Evolutionary conservation across 352 stramenopile genomes (phyloP).

Genomic region (Globisporangium middletonii): DNA sequence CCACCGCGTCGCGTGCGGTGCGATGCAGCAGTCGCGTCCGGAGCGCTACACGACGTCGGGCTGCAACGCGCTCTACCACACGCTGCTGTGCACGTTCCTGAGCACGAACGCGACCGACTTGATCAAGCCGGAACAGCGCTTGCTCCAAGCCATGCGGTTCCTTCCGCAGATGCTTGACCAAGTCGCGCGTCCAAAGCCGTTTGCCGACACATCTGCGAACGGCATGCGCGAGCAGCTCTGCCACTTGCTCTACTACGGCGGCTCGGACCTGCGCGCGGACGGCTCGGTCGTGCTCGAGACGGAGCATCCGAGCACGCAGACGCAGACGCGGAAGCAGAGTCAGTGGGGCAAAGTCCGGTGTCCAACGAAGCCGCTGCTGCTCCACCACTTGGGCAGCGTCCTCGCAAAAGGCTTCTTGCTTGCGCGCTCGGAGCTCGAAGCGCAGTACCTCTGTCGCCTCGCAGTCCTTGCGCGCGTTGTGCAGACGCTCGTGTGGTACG

Average conservation of each 20-base stretch:
- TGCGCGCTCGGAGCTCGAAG: constrained; percentile 44
- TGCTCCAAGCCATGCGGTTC: constrained; percentile 71
- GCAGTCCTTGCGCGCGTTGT: constrained; percentile 66
- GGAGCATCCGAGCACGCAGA: constrained; percentile 77
- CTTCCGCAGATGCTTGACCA: constrained; percentile 69
- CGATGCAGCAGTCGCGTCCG: constrained; percentile 78
- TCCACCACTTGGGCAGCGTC: constrained; percentile 68
- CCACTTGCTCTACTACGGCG: constrained; percentile 66
- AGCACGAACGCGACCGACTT: constrained; percentile 51
- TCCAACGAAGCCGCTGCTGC: constrained; percentile 66
- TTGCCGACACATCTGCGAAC: constrained; percentile 18
- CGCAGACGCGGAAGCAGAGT: constrained; percentile 82
- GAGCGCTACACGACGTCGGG: constrained; percentile 73
- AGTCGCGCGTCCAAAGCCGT: constrained; percentile 22
- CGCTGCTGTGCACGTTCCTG: constrained; percentile 70
- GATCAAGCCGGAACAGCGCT: constrained; percentile 49
- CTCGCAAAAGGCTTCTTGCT: constrained; percentile 68
- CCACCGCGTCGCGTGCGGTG: constrained; percentile 75
- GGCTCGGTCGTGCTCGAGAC: constrained; percentile 67
- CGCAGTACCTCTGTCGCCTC: constrained; percentile 51
- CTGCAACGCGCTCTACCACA: constrained; percentile 76
- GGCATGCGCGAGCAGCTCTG: constrained; percentile 38
- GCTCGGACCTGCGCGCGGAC: constrained; percentile 60
- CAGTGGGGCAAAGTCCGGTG: constrained; percentile 79
- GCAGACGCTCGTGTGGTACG: constrained; percentile 75